These are phyloP conservation scores for Pythium pectinolyticum DNA, from an alignment of 352 stramenopile genomes.

Conservation along the genomic window DNA sequence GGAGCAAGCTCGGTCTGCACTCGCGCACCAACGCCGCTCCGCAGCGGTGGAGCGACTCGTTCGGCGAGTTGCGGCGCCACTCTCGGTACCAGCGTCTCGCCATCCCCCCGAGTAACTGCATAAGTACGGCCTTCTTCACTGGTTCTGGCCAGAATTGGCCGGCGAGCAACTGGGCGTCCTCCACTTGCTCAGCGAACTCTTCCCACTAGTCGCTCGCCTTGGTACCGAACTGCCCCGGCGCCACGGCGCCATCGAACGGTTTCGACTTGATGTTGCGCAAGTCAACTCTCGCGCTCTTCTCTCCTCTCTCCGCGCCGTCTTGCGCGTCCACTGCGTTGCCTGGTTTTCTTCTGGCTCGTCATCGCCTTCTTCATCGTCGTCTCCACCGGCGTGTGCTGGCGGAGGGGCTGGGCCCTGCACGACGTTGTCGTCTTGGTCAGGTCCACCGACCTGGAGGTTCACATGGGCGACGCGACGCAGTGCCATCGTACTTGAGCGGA, in stretches of 20 bases:
- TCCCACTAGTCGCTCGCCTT: neutral
- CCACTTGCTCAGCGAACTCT: neutral
- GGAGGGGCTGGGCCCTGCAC: too few species aligned
- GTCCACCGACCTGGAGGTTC: too few species aligned
- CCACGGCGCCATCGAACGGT: neutral
- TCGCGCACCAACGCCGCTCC: neutral
- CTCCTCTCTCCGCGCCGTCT: too few species aligned
- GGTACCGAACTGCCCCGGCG: neutral
- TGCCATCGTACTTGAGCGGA: too few species aligned
- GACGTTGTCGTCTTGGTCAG: too few species aligned
- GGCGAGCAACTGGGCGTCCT: conserved; percentile 1
- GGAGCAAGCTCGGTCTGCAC: neutral
- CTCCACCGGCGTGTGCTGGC: too few species aligned
- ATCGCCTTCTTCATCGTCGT: too few species aligned
- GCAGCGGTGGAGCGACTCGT: neutral
- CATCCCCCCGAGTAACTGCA: neutral
- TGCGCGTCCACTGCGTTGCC: too few species aligned
- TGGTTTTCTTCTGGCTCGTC: too few species aligned
- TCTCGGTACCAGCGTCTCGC: neutral
- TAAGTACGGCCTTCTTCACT: conserved; percentile 8
- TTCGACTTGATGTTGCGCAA: conserved; percentile 8
- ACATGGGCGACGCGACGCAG: too few species aligned
- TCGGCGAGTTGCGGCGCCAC: neutral
- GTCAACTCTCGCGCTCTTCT: too few species aligned
- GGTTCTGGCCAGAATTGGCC: conserved; percentile 1